Conservation (phyloP, 2,329 filamentous ascomycete genomes). For the Salinomyces thailandicus region DNA sequence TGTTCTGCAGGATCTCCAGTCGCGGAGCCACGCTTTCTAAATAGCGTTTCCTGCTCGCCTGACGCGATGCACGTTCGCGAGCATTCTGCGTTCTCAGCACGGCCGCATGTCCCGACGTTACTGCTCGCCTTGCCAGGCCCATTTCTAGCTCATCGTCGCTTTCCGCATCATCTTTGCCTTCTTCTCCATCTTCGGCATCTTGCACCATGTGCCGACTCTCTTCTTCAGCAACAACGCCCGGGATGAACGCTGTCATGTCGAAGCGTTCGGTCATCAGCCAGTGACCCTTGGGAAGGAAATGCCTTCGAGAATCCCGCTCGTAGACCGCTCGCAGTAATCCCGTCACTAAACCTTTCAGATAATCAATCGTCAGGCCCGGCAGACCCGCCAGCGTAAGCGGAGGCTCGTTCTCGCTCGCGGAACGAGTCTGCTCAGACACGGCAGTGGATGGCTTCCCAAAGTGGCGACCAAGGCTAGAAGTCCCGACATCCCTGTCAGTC, state of each 20-base stretch:
- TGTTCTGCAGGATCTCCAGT: constrained; percentile 82
- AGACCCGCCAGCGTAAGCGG: constrained; percentile 47
- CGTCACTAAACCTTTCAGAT: constrained; percentile 70
- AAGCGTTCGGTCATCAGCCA: constrained; percentile 90
- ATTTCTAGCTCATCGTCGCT: constrained; percentile 28
- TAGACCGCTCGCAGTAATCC: constrained; percentile 78
- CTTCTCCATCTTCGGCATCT: constrained; percentile 48
- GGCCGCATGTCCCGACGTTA: constrained; percentile 6
- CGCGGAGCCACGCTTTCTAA: constrained; percentile 74
- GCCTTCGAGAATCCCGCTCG: constrained; percentile 79
- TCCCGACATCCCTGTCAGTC: constrained; percentile 6
- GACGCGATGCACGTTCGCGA: constrained; percentile 53
- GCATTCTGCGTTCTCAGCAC: constrained; percentile 39
- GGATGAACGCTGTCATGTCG: constrained; percentile 80
- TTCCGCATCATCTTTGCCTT: constrained; percentile 39
- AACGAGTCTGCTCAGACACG: not conserved
- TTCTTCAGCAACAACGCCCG: constrained; percentile 78
- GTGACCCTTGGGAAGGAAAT: constrained; percentile 70
- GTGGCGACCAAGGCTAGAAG: constrained; percentile 9
- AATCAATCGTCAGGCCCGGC: constrained; percentile 63
- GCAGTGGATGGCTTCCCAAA: constrained; percentile 7
- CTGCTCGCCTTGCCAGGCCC: not conserved
- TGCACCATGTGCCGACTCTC: constrained; percentile 61
- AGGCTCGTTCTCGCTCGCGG: constrained; percentile 18
- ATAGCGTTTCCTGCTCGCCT: constrained; percentile 57